These are phyloP conservation scores for Yamadazyma ubonensis DNA, from an alignment of 805 yeast species.

Conservation along the genomic window DNA sequence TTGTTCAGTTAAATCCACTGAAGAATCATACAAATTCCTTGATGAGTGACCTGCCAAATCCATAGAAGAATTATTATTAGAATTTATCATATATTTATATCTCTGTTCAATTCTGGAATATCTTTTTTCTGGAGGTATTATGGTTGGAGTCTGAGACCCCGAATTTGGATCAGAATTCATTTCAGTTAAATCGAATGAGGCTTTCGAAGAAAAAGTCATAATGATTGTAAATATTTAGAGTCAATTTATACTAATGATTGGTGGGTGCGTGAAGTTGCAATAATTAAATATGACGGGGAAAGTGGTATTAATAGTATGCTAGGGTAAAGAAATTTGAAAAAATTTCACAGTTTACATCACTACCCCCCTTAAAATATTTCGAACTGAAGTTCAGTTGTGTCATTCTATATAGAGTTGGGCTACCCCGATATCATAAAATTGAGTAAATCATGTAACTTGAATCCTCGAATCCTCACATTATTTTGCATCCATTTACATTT, in stretches of 20 bases:
- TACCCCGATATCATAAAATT: not conserved
- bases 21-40: not conserved
- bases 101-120: not conserved
- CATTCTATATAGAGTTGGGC: no score
- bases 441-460: not conserved
- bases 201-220: no score
- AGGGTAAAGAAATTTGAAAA: not conserved
- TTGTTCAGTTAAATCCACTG: constrained; percentile 4
- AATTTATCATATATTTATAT: not conserved
- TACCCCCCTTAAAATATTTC: no score
- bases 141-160: no score
- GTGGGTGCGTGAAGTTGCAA: no score
- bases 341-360: not conserved
- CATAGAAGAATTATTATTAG: not conserved
- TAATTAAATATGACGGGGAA: no score
- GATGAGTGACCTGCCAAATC: not conserved
- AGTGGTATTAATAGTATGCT: not conserved
- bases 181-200: no score
- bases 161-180: no score
- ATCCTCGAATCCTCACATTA: not conserved
- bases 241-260: not conserved
- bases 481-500: constrained; percentile 7
- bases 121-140: no score
- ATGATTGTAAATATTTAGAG: no score
- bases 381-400: no score